Evolutionary conservation across 1,139 yeast species (phyloP), one percentile per base, ranked within the genome.

Genomic region (Magnusiomyces paraingens): DNA sequence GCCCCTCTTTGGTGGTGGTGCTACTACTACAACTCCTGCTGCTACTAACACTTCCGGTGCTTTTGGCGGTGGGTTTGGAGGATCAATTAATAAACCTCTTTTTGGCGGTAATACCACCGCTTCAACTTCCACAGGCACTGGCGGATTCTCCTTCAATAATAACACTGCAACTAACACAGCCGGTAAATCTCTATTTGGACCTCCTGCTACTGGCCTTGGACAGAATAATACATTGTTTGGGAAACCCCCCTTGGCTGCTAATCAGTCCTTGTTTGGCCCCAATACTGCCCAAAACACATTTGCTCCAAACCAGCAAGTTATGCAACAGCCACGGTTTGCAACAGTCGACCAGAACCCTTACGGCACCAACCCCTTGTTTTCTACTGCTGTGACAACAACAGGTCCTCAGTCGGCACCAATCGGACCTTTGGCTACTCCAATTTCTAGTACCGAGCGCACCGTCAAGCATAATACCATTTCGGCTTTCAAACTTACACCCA

Each of bases 331-430:
- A 17, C 29, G 38, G 3, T 32, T 50, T 44, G 80, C 79, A 41
- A 73, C 82, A 38, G 74, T 76, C 54, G 75, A 78, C 45, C 83
- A 78, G 58, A 86, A 86, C 65, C 93, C 94, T 45, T 86, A 84
- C 66, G 91, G 93, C 2, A 76, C 76, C 59, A 84, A 83, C 65
- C 88, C 88, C 3, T 72, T 83, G 52, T 84, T 81, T 70, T 66
- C 77, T 29, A 76, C 75, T 3, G 71, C 76, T 35, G 71, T 73
- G 15, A 59, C 66, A n/a, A 64, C 65, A 32, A 58, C 44, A 53
- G 51, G 36, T 56, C 51, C 61, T 11, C 62, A 63, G 8, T 48
- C 59, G 14, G 56, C 58, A 18, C 57, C 67, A 18, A 58, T 61
- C 17, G 78, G 77, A 10, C 87, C 90, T 42, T 67, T 80, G 32